These are phyloP conservation scores for Xylaria sp. DNA, from an alignment of 2,329 filamentous ascomycete genomes.

Conservation along the genomic window DNA sequence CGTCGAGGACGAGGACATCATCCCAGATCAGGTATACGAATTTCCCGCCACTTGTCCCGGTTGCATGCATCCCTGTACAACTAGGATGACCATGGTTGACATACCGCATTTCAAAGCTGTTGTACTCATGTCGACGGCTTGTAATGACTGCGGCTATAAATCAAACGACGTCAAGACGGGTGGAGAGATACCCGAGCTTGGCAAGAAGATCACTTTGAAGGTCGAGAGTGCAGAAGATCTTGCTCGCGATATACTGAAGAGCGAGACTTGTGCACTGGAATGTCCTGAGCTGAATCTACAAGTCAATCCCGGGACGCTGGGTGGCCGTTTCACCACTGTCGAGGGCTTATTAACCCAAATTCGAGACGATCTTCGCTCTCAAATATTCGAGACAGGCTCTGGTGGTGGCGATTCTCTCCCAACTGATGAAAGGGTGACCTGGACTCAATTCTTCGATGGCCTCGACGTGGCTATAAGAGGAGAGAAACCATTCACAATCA, in stretches of 20 bases:
- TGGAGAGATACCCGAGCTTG: slow-evolving; percentile 86
- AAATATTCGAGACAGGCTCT: slow-evolving; percentile 80
- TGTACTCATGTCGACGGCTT: slow-evolving; percentile 92
- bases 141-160: slow-evolving; percentile 90
- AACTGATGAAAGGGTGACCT: slow-evolving; percentile 72
- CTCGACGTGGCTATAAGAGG: slow-evolving; percentile 83
- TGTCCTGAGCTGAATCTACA: slow-evolving; percentile 88
- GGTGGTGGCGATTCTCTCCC: slow-evolving; percentile 82
- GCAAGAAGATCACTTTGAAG: slow-evolving; percentile 81
- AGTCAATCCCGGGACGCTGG: slow-evolving; percentile 92
- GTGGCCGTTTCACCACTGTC: slow-evolving; percentile 95
- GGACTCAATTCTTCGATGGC: slow-evolving; percentile 82
- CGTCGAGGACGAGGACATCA: slow-evolving; percentile 85
- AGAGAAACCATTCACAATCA: slow-evolving; percentile 80
- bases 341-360: slow-evolving; percentile 94
- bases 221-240: slow-evolving; percentile 79
- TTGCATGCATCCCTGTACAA: slow-evolving; percentile 85
- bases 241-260: slow-evolving; percentile 93
- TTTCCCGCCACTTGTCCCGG: slow-evolving; percentile 93
- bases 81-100: slow-evolving; percentile 99
- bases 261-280: slow-evolving; percentile 86
- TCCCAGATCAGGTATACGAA: slow-evolving; percentile 91
- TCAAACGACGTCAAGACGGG: slow-evolving; percentile 98
- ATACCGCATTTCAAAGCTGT: slow-evolving; percentile 99
- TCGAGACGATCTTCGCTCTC: slow-evolving; percentile 84